Conservation (phyloP, 257 asterid genomes). For the Solanum pinnatisectum region DNA sequence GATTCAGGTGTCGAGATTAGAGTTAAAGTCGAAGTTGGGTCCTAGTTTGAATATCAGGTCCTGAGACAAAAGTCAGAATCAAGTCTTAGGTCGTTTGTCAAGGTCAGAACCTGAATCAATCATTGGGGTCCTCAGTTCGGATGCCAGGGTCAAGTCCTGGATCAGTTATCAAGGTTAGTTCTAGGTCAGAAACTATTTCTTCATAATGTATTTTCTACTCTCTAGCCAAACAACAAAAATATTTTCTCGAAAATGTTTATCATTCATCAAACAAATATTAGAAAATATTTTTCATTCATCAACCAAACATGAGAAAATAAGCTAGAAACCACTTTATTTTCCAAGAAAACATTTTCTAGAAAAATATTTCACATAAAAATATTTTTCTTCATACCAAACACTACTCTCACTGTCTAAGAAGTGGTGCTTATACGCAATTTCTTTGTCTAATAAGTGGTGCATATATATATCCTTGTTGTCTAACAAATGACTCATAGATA, state of each 20-base stretch:
- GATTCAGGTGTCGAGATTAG: not conserved
- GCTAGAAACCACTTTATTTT: not conserved
- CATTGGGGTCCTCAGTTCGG: not conserved
- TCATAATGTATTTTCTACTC: not conserved
- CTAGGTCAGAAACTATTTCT: too few species aligned
- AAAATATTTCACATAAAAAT: not conserved
- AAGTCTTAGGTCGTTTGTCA: not conserved
- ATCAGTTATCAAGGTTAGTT: not conserved
- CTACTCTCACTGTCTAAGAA: not conserved
- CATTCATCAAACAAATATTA: too few species aligned
- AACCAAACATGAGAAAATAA: not conserved
- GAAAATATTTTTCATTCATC: not conserved
- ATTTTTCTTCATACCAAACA: not conserved
- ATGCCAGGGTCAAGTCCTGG: not conserved
- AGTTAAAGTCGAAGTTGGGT: too few species aligned
- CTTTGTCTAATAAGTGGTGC: not conserved
- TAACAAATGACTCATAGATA: not conserved
- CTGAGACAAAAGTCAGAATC: too few species aligned
- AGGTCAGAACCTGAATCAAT: not conserved
- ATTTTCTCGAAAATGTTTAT: not conserved
- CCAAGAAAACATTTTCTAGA: too few species aligned
- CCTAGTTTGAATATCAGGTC: too few species aligned
- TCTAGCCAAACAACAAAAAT: too few species aligned
- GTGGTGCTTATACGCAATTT: not conserved
- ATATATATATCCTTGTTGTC: not conserved